Evolutionary conservation across 805 yeast species (phyloP).

Genomic region (Metschnikowia gelsemii): DNA sequence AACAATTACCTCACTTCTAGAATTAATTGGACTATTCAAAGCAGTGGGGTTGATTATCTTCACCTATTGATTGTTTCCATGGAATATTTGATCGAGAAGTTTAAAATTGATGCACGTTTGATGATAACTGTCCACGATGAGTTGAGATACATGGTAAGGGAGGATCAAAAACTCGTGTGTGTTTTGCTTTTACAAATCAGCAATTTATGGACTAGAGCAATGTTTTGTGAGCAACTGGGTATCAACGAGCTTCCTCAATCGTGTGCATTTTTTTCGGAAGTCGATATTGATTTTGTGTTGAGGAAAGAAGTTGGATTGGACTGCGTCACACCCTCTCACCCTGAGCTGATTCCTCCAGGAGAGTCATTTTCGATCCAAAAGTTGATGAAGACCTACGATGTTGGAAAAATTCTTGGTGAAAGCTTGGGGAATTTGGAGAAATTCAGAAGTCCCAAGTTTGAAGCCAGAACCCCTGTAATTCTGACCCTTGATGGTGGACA

Average conservation of each 20-base stretch:
- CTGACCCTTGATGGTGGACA: slow-evolving; percentile 19
- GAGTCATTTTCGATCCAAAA: slow-evolving; percentile 63
- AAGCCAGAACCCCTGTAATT: slow-evolving; percentile 19
- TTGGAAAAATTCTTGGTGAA: slow-evolving; percentile 12
- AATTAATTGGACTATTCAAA: slow-evolving; percentile 96
- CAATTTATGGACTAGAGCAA: slow-evolving; percentile 93
- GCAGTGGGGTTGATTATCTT: slow-evolving; percentile 95
- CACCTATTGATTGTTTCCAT: slow-evolving; percentile 82
- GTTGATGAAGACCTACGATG: slow-evolving; percentile 42
- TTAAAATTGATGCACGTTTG: slow-evolving; percentile 70
- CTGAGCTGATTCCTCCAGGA: slow-evolving; percentile 65
- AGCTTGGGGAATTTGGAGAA: slow-evolving; percentile 13
- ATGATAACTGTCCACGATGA: slow-evolving; percentile 94
- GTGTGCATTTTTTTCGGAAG: slow-evolving; percentile 92
- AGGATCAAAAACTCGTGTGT: slow-evolving; percentile 69
- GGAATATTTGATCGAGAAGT: slow-evolving; percentile 73
- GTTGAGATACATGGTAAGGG: slow-evolving; percentile 73
- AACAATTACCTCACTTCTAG: slow-evolving; percentile 80
- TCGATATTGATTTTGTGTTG: slow-evolving; percentile 84
- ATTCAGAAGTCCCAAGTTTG: slow-evolving; percentile 12
- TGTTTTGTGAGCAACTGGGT: slow-evolving; percentile 91
- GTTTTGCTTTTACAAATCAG: slow-evolving; percentile 85
- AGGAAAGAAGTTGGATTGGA: slow-evolving; percentile 92
- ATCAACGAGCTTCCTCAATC: slow-evolving; percentile 88
- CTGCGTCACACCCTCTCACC: slow-evolving; percentile 89